A percentile compares a stretch with the other conserved stretches of the same genome.
Conservation (phyloP, 2,329 filamentous ascomycete species). For the Fusarium sororula region DNA sequence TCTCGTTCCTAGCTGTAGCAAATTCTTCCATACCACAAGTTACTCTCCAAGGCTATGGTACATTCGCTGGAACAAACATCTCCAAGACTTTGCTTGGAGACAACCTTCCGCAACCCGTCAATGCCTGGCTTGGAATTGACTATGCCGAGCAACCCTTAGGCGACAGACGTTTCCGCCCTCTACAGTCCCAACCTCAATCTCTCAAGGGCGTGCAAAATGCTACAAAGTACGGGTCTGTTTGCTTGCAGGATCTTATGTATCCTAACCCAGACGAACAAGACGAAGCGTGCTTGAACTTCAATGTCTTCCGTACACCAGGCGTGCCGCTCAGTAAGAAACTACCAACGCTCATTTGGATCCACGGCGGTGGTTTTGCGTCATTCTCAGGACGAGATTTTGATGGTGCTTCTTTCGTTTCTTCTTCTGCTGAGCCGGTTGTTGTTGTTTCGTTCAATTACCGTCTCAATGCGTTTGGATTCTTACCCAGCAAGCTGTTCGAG, state of each 20-base stretch:
- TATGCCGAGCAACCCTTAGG: slow-evolving; percentile 1
- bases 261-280: not conserved
- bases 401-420: not conserved
- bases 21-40: not conserved
- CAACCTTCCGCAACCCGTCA: not conserved
- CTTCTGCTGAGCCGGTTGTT: not conserved
- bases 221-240: not conserved
- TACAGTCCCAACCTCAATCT: not conserved
- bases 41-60: not conserved
- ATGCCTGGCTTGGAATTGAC: slow-evolving; percentile 4
- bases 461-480: not conserved
- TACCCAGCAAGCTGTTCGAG: not conserved
- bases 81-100: not conserved
- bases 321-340: not conserved
- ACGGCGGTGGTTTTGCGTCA: slow-evolving; percentile 4
- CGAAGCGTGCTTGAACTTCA: slow-evolving; percentile 8
- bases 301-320: not conserved
- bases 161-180: not conserved
- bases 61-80: not conserved
- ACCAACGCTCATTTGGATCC: slow-evolving; percentile 2
- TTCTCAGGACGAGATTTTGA: slow-evolving; percentile 1
- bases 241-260: slow-evolving; percentile 1
- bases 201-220: not conserved
- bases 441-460: slow-evolving; percentile 8
- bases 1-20: not conserved